A percentile compares a stretch with the other conserved stretches of the same genome.
Conservation (phyloP, 2,329 filamentous ascomycete species). For the Boeremia lycopersici region DNA sequence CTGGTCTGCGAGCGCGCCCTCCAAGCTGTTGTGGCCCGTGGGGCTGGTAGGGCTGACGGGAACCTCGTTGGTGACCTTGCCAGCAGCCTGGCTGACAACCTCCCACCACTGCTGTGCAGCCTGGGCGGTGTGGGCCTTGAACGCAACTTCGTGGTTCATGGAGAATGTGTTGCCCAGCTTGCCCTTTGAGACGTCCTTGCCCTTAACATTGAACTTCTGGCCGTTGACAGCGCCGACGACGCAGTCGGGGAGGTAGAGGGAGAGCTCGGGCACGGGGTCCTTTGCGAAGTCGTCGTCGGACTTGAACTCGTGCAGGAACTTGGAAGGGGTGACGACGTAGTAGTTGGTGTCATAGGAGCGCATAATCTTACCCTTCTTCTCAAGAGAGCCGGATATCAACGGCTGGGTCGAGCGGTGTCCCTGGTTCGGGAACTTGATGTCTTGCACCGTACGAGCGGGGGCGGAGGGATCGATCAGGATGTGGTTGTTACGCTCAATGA, state of each 20-base stretch:
- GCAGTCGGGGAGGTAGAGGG: slow-evolving; percentile 91
- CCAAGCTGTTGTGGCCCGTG: slow-evolving; percentile 29
- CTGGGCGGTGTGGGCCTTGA: slow-evolving; percentile 82
- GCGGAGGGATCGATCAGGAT: slow-evolving; percentile 79
- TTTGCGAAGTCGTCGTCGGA: slow-evolving; percentile 76
- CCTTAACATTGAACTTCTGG: slow-evolving; percentile 91
- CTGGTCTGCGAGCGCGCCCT: slow-evolving; percentile 7
- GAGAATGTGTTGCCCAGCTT: slow-evolving; percentile 81
- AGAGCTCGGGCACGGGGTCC: slow-evolving; percentile 83
- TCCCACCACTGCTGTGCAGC: slow-evolving; percentile 88
- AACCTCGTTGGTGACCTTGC: slow-evolving; percentile 52
- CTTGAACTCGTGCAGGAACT: slow-evolving; percentile 95
- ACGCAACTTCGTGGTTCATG: slow-evolving; percentile 78
- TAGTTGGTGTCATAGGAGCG: slow-evolving; percentile 79
- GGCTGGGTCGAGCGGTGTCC: slow-evolving; percentile 79
- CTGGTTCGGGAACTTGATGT: slow-evolving; percentile 87
- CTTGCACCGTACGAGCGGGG: slow-evolving; percentile 73
- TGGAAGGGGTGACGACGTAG: slow-evolving; percentile 87
- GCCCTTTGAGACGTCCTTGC: slow-evolving; percentile 83
- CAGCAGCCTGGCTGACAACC: slow-evolving; percentile 68
- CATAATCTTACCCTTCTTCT: slow-evolving; percentile 89
- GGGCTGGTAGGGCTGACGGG: slow-evolving; percentile 49
- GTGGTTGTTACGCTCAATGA: slow-evolving; percentile 71
- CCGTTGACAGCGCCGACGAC: slow-evolving; percentile 73
- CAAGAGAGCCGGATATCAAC: slow-evolving; percentile 84